A percentile compares a stretch with the other conserved stretches of the same genome.
Conservation (phyloP, 208 protist genomes). For the Acanthamoeba triangularis region DNA sequence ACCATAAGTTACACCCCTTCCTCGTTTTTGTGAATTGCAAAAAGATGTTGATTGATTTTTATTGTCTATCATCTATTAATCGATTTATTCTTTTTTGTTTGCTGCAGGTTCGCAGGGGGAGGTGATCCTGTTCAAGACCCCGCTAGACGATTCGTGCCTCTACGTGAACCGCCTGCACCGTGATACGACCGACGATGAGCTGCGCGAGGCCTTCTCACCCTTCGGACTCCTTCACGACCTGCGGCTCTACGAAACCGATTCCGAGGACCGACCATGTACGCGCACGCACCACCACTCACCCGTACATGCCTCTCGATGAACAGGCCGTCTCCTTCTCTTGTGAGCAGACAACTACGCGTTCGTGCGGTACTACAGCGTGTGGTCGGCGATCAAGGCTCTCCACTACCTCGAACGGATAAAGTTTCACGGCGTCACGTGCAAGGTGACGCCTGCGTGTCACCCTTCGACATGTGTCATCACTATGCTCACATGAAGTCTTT, state of each 20-base stretch:
- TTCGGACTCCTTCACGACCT: conserved; percentile 52
- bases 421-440: conserved; percentile 56
- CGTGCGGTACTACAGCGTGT: conserved; percentile 62
- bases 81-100: not conserved
- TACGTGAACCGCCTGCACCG: conserved; percentile 48
- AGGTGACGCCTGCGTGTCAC: not conserved
- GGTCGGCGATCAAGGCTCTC: conserved; percentile 28
- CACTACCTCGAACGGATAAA: not conserved
- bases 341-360: conserved; percentile 57
- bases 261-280: conserved; percentile 11
- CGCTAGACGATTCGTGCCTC: conserved; percentile 14
- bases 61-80: not conserved
- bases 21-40: not conserved
- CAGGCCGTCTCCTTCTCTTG: not conserved
- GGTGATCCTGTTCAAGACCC: conserved; percentile 61
- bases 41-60: not conserved
- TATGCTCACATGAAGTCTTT: not conserved
- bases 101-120: conserved; percentile 9
- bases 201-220: conserved; percentile 35
- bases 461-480: not conserved
- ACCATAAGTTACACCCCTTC: not conserved
- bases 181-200: conserved; percentile 62
- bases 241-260: conserved; percentile 57
- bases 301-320: no score
- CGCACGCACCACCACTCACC: not conserved